Conservation (phyloP, 225 moss, liverwort and hornwort genomes). For the Anthoceros angustus region DNA sequence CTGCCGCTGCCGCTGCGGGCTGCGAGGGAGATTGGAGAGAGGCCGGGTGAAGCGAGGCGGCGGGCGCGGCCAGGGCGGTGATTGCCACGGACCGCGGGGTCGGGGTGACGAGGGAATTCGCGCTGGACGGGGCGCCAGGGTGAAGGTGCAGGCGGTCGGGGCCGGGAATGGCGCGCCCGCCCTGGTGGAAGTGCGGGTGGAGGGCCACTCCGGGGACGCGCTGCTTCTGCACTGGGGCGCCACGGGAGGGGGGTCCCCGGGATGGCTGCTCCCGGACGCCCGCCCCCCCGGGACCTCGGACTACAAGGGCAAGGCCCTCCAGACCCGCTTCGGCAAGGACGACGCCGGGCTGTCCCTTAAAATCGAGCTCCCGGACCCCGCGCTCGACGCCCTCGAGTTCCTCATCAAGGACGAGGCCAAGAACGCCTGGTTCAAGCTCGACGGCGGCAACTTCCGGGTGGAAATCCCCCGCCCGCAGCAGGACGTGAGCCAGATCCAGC, state of each 20-base stretch:
- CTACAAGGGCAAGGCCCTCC: neutral
- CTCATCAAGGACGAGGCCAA: slow-evolving; percentile 54
- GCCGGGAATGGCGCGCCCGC: slow-evolving; percentile 1
- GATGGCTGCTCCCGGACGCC: neutral
- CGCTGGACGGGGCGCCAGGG: neutral
- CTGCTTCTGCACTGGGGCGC: neutral
- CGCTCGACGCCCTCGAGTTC: slow-evolving; percentile 54
- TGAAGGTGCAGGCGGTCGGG: neutral
- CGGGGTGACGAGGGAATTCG: neutral
- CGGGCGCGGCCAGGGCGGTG: neutral
- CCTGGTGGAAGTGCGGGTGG: neutral
- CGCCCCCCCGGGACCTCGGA: neutral
- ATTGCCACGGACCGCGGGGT: neutral
- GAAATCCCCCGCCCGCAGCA: slow-evolving; percentile 29
- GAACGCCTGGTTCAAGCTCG: slow-evolving; percentile 66
- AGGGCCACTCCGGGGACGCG: neutral
- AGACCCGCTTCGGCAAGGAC: neutral
- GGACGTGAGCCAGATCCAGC: slow-evolving; percentile 21
- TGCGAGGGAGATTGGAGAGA: no score
- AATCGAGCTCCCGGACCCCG: slow-evolving; percentile 41
- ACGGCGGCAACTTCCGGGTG: slow-evolving; percentile 60
- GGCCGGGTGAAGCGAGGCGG: neutral
- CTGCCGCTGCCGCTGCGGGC: no score
- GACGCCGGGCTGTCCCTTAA: slow-evolving; percentile 18
- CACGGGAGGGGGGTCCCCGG: neutral